phyloP scores from a whole-genome alignment of 768 basidiomycete species.

The Astraeus odoratus region DNA sequence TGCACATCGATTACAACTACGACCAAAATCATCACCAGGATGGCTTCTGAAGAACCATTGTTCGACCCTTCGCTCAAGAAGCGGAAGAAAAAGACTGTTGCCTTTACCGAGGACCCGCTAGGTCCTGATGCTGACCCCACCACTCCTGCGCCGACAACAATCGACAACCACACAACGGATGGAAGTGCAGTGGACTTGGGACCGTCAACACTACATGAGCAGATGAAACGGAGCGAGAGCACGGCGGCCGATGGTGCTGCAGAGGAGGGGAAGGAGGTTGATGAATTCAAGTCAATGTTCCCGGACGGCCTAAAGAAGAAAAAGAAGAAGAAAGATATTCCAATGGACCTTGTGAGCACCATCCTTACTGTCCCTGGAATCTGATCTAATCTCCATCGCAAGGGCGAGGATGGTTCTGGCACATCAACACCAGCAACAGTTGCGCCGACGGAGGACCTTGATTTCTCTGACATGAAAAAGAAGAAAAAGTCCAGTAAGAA shows the following conservation, averaged over 20 bases:
- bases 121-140: slow-evolving; percentile 81
- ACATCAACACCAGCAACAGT: slow-evolving; percentile 53
- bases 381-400: slow-evolving; percentile 6
- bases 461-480: slow-evolving; percentile 96
- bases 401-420: slow-evolving; percentile 62
- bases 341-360: slow-evolving; percentile 64
- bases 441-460: slow-evolving; percentile 59
- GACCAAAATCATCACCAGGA: slow-evolving; percentile 14
- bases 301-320: slow-evolving; percentile 82
- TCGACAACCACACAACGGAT: slow-evolving; percentile 62
- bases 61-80: slow-evolving; percentile 84
- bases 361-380: not conserved
- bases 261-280: slow-evolving; percentile 52
- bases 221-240: slow-evolving; percentile 49
- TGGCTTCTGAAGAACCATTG: slow-evolving; percentile 66
- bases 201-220: slow-evolving; percentile 67
- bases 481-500: slow-evolving; percentile 94
- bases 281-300: slow-evolving; percentile 79
- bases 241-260: slow-evolving; percentile 29
- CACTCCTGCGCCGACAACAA: slow-evolving; percentile 63
- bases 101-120: slow-evolving; percentile 78
- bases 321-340: slow-evolving; percentile 90
- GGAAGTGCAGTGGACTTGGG: slow-evolving; percentile 75
- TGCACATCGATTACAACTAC: slow-evolving; percentile 15
- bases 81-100: slow-evolving; percentile 82